These are phyloP conservation scores for Colletotrichum destructivum DNA, from an alignment of 2,329 filamentous ascomycete genomes.

Conservation along the genomic window DNA sequence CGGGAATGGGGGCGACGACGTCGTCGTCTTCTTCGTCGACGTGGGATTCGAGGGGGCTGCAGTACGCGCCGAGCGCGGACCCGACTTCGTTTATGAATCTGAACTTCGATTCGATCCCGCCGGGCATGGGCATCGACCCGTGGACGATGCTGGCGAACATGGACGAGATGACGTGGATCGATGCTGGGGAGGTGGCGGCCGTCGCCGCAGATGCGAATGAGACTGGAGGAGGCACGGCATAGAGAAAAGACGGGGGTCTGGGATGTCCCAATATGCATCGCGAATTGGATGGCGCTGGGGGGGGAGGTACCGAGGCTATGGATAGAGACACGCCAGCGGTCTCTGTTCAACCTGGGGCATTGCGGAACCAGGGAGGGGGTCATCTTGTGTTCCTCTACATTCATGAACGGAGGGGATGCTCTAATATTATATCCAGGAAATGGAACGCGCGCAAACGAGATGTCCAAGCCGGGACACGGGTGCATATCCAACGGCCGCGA, in stretches of 20 bases:
- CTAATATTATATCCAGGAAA: neutral
- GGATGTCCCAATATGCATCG: neutral
- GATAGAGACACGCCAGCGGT: neutral
- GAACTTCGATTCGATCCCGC: neutral
- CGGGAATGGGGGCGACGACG: neutral
- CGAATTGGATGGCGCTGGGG: neutral
- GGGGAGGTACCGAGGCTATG: neutral
- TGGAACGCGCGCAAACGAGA: neutral
- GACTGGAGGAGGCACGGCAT: neutral
- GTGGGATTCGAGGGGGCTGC: conserved; percentile 36
- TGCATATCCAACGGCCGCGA: neutral
- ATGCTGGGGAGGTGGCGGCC: conserved; percentile 1
- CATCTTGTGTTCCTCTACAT: neutral
- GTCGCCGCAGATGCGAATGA: neutral
- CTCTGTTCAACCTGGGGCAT: neutral
- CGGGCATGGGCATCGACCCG: conserved; percentile 34
- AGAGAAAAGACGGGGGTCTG: neutral
- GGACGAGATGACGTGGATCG: conserved; percentile 33
- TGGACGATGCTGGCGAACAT: conserved; percentile 34
- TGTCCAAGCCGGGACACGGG: neutral
- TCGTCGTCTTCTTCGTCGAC: conserved; percentile 8
- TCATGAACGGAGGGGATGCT: neutral
- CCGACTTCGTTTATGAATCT: conserved; percentile 29
- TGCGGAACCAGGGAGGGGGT: neutral
- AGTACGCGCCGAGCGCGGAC: conserved; percentile 38